These are phyloP conservation scores for Penicillium soppii DNA, from an alignment of 495 filamentous ascomycete species.

Conservation along the genomic window DNA sequence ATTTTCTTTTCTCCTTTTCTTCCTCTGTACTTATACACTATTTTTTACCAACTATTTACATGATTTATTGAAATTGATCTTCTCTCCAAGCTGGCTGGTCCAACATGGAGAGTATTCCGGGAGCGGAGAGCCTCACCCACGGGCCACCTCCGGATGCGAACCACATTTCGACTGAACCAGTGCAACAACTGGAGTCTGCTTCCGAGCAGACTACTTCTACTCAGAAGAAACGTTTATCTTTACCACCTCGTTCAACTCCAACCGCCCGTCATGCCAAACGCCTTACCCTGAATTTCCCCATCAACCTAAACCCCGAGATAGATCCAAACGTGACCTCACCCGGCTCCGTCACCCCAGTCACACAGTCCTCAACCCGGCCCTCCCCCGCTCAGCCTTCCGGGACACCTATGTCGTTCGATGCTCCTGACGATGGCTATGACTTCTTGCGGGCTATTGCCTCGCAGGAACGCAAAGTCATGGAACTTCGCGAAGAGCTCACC, in stretches of 20 bases:
- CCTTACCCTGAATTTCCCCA: slow-evolving; percentile 78
- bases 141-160: slow-evolving; percentile 37
- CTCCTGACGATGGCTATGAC: slow-evolving; percentile 59
- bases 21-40: background rate
- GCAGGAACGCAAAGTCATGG: slow-evolving; percentile 89
- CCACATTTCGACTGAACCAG: slow-evolving; percentile 27
- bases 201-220: slow-evolving; percentile 16
- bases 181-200: slow-evolving; percentile 17
- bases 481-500: slow-evolving; percentile 82
- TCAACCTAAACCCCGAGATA: slow-evolving; percentile 41
- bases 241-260: slow-evolving; percentile 50
- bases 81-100: slow-evolving; percentile 27
- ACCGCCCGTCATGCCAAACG: slow-evolving; percentile 67
- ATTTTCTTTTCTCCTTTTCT: slow-evolving; percentile 2
- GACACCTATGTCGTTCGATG: slow-evolving; percentile 46
- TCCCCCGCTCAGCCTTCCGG: slow-evolving; percentile 30
- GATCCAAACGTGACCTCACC: slow-evolving; percentile 35
- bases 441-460: slow-evolving; percentile 87
- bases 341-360: slow-evolving; percentile 37
- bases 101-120: slow-evolving; percentile 40
- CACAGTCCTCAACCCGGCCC: slow-evolving; percentile 32
- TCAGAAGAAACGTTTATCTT: slow-evolving; percentile 48
- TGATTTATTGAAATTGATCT: slow-evolving; percentile 16
- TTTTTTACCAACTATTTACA: no score
- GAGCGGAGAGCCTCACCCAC: slow-evolving; percentile 29